Evolutionary conservation across 257 asterid genomes (phyloP), one percentile per base, ranked within the genome.

Genomic region (Sherardia arvensis): DNA sequence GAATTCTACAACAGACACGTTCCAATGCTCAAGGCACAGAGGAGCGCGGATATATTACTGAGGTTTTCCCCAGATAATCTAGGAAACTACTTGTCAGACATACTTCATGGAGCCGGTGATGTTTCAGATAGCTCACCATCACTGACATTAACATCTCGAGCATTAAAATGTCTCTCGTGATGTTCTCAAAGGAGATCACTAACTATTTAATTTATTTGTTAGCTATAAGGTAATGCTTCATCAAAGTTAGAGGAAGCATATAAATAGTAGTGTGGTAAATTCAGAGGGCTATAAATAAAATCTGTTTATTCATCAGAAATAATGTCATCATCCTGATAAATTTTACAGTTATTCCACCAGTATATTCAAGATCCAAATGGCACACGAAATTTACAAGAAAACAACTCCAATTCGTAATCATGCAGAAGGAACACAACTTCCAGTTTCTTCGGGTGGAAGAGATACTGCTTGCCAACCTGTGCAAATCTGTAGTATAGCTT

Each of bases 401-500:
- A 67, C 29, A 57, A 29, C 48, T 6, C 27, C n/a, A 45, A 3
- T 34, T 26, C 25, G 7, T 28, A 30, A 36, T 69, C 68, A 53
- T n/a, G n/a, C 32, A 28, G 32, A 48, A 9, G 58, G 48, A 22
- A 58, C 36, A 6, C 33, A 32, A 18, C 61, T 0, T 25, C 65
- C 66, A 47, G 62, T 54, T 32, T 40, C 67, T 73, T 79, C 81
- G 14, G 66, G 62, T 40, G 84, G 84, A 27, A 62, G 70, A 59
- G 75, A 22, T 56, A 76, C 64, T 69, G 77, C 74, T 66, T 83
- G 95, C 94, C 96, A 84, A 68, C 98, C 98, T 2, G 89, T 73
- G 83, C 90, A 83, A 79, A 83, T 73, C 66, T 84, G 94, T 60
- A 88, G 88, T 73, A 83, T 72, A 48, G 83, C 81, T 69, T 88